These are phyloP conservation scores for Solanum pinnatisectum DNA, from an alignment of 257 asterid genomes.

Conservation along the genomic window DNA sequence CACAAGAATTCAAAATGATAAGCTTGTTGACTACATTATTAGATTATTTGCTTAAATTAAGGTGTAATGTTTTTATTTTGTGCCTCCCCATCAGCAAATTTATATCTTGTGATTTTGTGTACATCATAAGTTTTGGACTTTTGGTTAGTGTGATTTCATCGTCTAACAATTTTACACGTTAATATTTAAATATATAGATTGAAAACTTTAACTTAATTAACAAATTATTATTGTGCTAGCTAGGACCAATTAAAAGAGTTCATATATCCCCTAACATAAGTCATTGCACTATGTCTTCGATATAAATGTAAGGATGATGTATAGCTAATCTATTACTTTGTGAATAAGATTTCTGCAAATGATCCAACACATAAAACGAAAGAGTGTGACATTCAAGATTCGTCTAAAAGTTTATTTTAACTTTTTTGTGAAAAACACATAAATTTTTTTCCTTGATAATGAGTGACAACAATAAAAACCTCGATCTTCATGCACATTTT, in stretches of 20 bases:
- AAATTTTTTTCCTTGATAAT: too few species aligned
- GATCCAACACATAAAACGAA: not conserved
- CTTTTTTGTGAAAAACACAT: not conserved
- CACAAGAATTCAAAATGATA: slow-evolving; percentile 1
- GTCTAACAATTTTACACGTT: not conserved
- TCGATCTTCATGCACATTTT: not conserved
- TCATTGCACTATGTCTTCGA: not conserved
- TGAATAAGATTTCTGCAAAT: not conserved
- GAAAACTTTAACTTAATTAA: not conserved
- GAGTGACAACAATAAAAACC: not conserved
- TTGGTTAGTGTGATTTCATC: not conserved
- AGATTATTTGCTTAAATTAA: not conserved
- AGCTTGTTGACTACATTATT: slow-evolving; percentile 6
- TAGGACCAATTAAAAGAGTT: not conserved
- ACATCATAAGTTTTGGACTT: not conserved
- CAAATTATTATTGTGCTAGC: not conserved
- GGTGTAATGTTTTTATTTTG: not conserved
- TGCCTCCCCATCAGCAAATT: not conserved
- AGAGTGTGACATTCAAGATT: not conserved
- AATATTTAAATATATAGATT: not conserved
- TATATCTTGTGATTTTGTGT: not conserved
- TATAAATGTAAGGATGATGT: not conserved
- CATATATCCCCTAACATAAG: not conserved
- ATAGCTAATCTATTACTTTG: not conserved
- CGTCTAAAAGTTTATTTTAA: too few species aligned